phyloP scores from a whole-genome alignment of 1,139 yeast genomes.

The Magnusiomyces suaveolens region DNA sequence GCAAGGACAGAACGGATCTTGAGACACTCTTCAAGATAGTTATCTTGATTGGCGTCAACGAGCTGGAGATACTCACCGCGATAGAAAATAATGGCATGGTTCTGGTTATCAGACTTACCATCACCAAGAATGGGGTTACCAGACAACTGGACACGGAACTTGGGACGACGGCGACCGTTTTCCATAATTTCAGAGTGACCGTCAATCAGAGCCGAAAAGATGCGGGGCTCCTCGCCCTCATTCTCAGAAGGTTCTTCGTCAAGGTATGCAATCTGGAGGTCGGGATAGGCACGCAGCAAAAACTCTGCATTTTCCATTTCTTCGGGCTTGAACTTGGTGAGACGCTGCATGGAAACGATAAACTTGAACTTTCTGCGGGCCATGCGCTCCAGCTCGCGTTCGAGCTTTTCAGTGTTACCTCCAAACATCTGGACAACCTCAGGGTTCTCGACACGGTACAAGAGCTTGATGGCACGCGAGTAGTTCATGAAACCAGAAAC shows the following conservation, averaged over 20 bases:
- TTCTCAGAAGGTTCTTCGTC: constrained; percentile 39
- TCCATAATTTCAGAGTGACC: constrained; percentile 37
- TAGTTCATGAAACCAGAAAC: constrained; percentile 70
- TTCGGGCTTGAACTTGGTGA: constrained; percentile 40
- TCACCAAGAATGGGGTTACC: constrained; percentile 88
- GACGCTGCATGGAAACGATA: constrained; percentile 64
- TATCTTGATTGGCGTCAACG: constrained; percentile 82
- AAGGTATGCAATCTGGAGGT: constrained; percentile 49
- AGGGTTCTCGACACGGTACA: constrained; percentile 48
- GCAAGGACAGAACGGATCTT: constrained; percentile 68
- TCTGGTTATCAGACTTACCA: constrained; percentile 84
- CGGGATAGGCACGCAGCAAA: constrained; percentile 54
- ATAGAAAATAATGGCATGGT: constrained; percentile 63
- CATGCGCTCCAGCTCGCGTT: constrained; percentile 40
- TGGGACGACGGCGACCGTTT: constrained; percentile 39
- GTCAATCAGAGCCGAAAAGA: constrained; percentile 57
- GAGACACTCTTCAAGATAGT: constrained; percentile 74
- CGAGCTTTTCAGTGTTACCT: constrained; percentile 30
- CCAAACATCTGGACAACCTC: constrained; percentile 35
- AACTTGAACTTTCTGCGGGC: constrained; percentile 55
- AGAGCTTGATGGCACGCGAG: constrained; percentile 53
- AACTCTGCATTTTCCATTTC: constrained; percentile 50
- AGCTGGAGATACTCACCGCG: constrained; percentile 85
- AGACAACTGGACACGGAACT: constrained; percentile 51
- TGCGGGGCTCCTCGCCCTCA: constrained; percentile 31